Evolutionary conservation across 805 yeast species (phyloP).

Genomic region (Wickerhamiella sergipiensis): DNA sequence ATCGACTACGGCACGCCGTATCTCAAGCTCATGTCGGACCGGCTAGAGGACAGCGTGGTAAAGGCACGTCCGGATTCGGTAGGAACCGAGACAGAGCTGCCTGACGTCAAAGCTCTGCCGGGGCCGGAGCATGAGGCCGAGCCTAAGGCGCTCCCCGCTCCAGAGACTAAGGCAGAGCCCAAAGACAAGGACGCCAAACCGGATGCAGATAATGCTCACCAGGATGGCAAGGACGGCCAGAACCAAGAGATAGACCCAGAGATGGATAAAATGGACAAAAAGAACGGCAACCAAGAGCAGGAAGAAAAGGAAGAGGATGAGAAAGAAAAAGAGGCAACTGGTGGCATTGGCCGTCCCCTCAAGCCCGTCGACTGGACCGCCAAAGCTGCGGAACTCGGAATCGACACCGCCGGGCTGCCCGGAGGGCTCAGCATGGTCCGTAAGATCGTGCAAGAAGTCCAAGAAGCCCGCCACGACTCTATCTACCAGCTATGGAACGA

Average conservation of each 20-base stretch:
- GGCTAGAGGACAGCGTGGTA: constrained; percentile 31
- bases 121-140: background rate
- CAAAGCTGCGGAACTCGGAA: background rate
- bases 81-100: background rate
- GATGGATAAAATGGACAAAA: too few relatives aligned
- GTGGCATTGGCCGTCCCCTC: background rate
- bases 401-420: constrained; percentile 23
- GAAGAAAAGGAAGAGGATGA: background rate
- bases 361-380: background rate
- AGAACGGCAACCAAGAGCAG: too few relatives aligned
- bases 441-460: constrained; percentile 27
- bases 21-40: constrained; percentile 40
- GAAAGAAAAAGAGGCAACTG: background rate
- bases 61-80: background rate
- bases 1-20: constrained; percentile 62
- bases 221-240: too few relatives aligned
- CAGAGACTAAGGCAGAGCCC: background rate
- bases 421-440: constrained; percentile 26
- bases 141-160: background rate
- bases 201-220: too few relatives aligned
- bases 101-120: too few relatives aligned
- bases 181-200: background rate
- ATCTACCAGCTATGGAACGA: constrained; percentile 25
- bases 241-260: too few relatives aligned
- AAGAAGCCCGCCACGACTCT: constrained; percentile 20